These are phyloP conservation scores for Digitaria exilis DNA, from an alignment of 202 grass and related monocot species.

Conservation along the genomic window DNA sequence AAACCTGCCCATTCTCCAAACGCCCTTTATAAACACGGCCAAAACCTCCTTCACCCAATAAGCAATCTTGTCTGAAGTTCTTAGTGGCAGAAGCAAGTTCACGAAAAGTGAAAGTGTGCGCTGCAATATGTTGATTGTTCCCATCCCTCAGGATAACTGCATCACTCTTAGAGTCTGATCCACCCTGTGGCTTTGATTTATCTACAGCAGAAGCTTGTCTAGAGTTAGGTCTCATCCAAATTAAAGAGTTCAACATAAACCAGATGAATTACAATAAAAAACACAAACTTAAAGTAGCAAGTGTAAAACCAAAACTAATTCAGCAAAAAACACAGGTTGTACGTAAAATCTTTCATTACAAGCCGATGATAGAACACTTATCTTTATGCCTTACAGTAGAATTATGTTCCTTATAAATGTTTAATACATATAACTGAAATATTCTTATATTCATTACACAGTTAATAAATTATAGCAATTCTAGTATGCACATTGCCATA, in stretches of 20 bases:
- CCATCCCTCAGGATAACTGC: slow-evolving; percentile 58
- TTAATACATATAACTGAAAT: slow-evolving; percentile 19
- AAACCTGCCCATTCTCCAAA: slow-evolving; percentile 92
- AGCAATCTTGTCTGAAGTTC: slow-evolving; percentile 83
- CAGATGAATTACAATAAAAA: slow-evolving; percentile 2
- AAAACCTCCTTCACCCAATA: slow-evolving; percentile 92
- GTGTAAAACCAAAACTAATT: slow-evolving; percentile 9
- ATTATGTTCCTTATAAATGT: slow-evolving; percentile 14
- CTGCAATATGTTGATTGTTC: slow-evolving; percentile 72
- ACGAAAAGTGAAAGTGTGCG: slow-evolving; percentile 86
- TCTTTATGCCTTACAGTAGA: slow-evolving; percentile 3
- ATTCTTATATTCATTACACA: background rate
- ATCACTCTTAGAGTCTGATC: slow-evolving; percentile 72
- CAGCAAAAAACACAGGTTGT: background rate
- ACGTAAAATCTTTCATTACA: background rate
- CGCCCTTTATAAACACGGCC: slow-evolving; percentile 89
- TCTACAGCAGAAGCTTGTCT: slow-evolving; percentile 51
- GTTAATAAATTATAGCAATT: slow-evolving; percentile 12
- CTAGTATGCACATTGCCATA: background rate
- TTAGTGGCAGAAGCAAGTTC: slow-evolving; percentile 87
- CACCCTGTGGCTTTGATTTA: slow-evolving; percentile 65
- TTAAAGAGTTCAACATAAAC: slow-evolving; percentile 34
- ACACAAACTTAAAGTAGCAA: slow-evolving; percentile 16
- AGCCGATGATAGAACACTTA: background rate
- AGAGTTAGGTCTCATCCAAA: slow-evolving; percentile 35